A percentile compares a stretch with the other conserved stretches of the same genome.
phyloP scores from a whole-genome alignment of 2,329 filamentous ascomycete genomes.

The Sarocladium strictum region DNA sequence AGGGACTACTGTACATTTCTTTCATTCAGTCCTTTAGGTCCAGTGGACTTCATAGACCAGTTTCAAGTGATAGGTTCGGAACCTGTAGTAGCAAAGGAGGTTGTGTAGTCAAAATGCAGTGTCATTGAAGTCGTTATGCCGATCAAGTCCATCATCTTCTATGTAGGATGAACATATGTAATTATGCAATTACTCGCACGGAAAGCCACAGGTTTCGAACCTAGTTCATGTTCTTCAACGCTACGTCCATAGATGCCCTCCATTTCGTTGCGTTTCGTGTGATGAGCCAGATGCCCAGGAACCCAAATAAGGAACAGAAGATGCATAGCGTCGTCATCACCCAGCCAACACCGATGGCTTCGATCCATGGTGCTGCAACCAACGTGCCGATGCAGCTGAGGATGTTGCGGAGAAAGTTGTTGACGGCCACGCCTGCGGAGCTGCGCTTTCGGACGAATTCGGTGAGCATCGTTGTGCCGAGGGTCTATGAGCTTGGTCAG shows the following conservation, averaged over 20 bases:
- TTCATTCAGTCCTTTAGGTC: too few relatives aligned
- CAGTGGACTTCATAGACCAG: too few relatives aligned
- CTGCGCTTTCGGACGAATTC: slow-evolving; percentile 72
- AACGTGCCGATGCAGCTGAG: slow-evolving; percentile 67
- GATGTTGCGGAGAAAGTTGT: slow-evolving; percentile 77
- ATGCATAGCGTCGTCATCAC: slow-evolving; percentile 54
- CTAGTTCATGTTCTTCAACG: slow-evolving; percentile 22
- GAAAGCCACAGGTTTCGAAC: neutral
- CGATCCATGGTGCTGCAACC: slow-evolving; percentile 64
- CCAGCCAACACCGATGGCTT: slow-evolving; percentile 69
- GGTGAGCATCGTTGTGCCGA: slow-evolving; percentile 75
- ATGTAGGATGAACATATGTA: too few relatives aligned
- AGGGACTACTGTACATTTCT: too few relatives aligned
- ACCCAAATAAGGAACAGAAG: slow-evolving; percentile 51
- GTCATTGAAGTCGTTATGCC: too few relatives aligned
- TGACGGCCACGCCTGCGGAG: slow-evolving; percentile 69
- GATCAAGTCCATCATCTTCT: too few relatives aligned
- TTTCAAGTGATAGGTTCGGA: too few relatives aligned
- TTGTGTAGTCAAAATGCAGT: too few relatives aligned
- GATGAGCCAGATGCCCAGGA: slow-evolving; percentile 54
- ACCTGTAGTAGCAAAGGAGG: too few relatives aligned
- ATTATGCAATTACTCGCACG: neutral
- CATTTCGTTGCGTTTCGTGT: slow-evolving; percentile 54
- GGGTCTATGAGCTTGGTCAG: slow-evolving; percentile 28
- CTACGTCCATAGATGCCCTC: slow-evolving; percentile 57